Percentiles rank a stretch among this genome's conserved stretches.
phyloP scores from a whole-genome alignment of 2,329 filamentous ascomycete genomes.

The Paraphaeosphaeria sporulosa region DNA sequence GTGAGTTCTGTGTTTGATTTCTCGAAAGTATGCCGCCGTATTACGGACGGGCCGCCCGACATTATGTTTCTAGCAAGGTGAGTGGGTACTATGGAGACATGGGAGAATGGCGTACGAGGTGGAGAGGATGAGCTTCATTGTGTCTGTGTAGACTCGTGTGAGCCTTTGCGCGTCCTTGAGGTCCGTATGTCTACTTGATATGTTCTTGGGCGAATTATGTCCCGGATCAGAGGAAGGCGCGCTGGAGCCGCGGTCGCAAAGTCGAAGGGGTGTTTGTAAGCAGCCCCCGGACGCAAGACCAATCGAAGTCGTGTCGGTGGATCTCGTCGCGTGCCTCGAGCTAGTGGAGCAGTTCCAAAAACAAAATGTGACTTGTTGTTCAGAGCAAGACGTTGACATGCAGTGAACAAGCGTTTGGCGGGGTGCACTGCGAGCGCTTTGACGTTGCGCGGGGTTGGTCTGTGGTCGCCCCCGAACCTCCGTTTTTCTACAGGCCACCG shows the following conservation, averaged over 20 bases:
- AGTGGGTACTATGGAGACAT: conserved; percentile 19
- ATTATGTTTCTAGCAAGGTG: conserved; percentile 79
- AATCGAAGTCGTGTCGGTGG: not conserved
- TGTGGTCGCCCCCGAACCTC: conserved; percentile 15
- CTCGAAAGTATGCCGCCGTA: conserved; percentile 77
- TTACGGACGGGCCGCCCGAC: conserved; percentile 81
- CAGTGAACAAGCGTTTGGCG: conserved; percentile 3
- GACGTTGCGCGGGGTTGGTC: conserved; percentile 22
- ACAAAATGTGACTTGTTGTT: not conserved
- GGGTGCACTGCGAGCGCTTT: conserved; percentile 18
- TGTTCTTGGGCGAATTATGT: not conserved
- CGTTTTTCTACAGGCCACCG: conserved; percentile 20
- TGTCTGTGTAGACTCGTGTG: conserved; percentile 33
- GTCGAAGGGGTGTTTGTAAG: conserved; percentile 1
- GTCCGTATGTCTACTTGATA: not conserved
- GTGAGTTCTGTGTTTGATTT: conserved; percentile 95
- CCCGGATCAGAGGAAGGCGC: not conserved
- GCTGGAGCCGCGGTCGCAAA: not conserved
- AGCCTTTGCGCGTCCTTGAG: not conserved
- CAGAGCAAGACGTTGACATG: not conserved
- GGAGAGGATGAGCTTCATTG: conserved; percentile 83
- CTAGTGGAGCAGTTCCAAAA: not conserved
- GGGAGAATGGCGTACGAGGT: conserved; percentile 73
- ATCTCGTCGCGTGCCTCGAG: not conserved
- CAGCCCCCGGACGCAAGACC: not conserved